Percentiles rank a stretch among this genome's conserved stretches.
Evolutionary conservation across 1,284 basidiomycete species (phyloP).

Genomic region (Leccinum olivaceoglutinosum): DNA sequence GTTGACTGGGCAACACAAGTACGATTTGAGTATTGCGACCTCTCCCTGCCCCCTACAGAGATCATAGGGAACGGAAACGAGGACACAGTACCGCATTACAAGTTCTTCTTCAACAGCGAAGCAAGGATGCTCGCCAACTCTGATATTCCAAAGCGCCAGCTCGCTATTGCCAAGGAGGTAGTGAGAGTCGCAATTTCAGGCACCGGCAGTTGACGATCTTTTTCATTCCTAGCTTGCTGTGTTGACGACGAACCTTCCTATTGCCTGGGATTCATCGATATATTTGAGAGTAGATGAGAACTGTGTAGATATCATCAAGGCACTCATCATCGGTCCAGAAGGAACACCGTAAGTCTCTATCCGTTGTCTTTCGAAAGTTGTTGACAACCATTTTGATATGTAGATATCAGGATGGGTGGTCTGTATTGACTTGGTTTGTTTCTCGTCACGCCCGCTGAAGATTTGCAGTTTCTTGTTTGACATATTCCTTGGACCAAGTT

Average conservation of each 20-base stretch:
- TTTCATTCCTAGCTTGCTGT: slow-evolving; percentile 65
- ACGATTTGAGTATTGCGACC: slow-evolving; percentile 86
- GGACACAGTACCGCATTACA: slow-evolving; percentile 60
- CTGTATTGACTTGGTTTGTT: slow-evolving; percentile 21
- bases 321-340: slow-evolving; percentile 84
- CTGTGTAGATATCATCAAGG: slow-evolving; percentile 87
- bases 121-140: slow-evolving; percentile 72
- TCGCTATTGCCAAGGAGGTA: slow-evolving; percentile 91
- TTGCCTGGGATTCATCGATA: slow-evolving; percentile 86
- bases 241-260: slow-evolving; percentile 83
- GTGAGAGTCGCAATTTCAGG: slow-evolving; percentile 7
- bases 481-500: slow-evolving; percentile 81
- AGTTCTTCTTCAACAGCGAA: slow-evolving; percentile 75
- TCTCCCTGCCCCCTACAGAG: slow-evolving; percentile 44
- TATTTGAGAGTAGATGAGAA: slow-evolving; percentile 84
- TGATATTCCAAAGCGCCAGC: slow-evolving; percentile 80
- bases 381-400: neutral
- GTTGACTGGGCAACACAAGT: slow-evolving; percentile 75
- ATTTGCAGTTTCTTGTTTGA: slow-evolving; percentile 70
- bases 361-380: slow-evolving; percentile 2
- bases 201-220: slow-evolving; percentile 1
- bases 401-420: slow-evolving; percentile 84
- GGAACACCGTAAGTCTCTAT: slow-evolving; percentile 75
- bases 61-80: slow-evolving; percentile 23
- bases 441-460: slow-evolving; percentile 13